phyloP scores from a whole-genome alignment of 192 early-diverging fungal genomes.

The Dissophora ornata region DNA sequence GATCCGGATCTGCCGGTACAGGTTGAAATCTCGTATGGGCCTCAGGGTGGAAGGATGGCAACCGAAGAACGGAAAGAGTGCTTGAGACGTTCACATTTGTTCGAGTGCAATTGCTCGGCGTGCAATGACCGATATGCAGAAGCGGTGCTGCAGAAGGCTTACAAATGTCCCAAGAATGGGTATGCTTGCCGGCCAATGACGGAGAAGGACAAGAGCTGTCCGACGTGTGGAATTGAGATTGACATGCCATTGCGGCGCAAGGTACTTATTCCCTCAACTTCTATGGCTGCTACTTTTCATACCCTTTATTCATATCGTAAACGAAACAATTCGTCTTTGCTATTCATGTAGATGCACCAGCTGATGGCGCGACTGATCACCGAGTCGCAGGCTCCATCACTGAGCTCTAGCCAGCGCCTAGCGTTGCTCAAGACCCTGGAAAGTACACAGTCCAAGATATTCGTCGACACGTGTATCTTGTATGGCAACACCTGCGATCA shows the following conservation, averaged over 20 bases:
- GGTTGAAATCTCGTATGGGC: slow-evolving; percentile 48
- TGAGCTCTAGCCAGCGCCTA: slow-evolving; percentile 8
- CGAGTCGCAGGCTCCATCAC: slow-evolving; percentile 22
- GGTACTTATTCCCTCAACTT: not conserved
- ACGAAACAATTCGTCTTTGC: no score
- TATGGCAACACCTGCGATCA: slow-evolving; percentile 52
- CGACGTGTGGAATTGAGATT: slow-evolving; percentile 31
- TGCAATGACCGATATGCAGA: slow-evolving; percentile 50
- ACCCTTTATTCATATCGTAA: no score
- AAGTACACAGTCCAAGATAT: slow-evolving; percentile 21
- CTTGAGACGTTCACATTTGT: slow-evolving; percentile 15
- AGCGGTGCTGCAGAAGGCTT: slow-evolving; percentile 19
- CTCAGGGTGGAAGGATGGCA: slow-evolving; percentile 35
- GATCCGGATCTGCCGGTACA: slow-evolving; percentile 17
- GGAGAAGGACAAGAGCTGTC: slow-evolving; percentile 26
- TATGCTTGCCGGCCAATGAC: slow-evolving; percentile 33
- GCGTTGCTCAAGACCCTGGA: slow-evolving; percentile 29
- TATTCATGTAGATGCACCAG: slow-evolving; percentile 21
- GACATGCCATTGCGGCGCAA: slow-evolving; percentile 15
- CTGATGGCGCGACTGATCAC: slow-evolving; percentile 24
- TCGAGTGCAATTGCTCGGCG: slow-evolving; percentile 51
- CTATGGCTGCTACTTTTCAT: no score
- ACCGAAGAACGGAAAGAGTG: slow-evolving; percentile 21
- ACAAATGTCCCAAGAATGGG: slow-evolving; percentile 37
- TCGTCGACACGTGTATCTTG: slow-evolving; percentile 32